Percentiles rank a stretch among this genome's conserved stretches.
Conservation (phyloP, 768 basidiomycete species). For the Boletus fagicola region DNA sequence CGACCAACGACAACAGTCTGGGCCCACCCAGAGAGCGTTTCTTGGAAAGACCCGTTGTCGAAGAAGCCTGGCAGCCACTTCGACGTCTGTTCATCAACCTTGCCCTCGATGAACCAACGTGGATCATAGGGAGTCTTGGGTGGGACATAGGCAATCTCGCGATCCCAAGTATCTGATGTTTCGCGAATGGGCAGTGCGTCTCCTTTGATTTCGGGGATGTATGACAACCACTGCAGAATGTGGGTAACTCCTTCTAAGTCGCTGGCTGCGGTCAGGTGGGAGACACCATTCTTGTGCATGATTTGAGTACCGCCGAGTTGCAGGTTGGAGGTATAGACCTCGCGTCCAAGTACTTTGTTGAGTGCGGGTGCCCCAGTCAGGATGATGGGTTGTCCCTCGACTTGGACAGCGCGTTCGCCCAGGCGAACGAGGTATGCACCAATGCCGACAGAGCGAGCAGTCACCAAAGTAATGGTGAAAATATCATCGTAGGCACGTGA, state of each 20-base stretch:
- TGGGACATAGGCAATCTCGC: constrained; percentile 83
- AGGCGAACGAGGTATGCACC: constrained; percentile 98
- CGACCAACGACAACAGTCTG: constrained; percentile 98
- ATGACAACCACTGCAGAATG: constrained; percentile 93
- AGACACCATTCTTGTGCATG: constrained; percentile 99
- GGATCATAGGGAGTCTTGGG: constrained; percentile 97
- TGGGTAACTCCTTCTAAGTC: constrained; percentile 94
- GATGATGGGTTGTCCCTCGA: constrained; percentile 99
- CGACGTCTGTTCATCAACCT: constrained; percentile 74
- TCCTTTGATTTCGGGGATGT: constrained; percentile 82
- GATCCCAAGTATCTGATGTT: constrained; percentile 82
- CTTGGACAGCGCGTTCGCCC: constrained; percentile 96
- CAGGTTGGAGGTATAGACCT: constrained; percentile 97
- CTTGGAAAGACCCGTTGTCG: constrained; percentile 96
- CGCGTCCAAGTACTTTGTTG: constrained; percentile 98
- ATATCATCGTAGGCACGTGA: constrained; percentile 99
- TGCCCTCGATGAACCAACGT: constrained; percentile 97
- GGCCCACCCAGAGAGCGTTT: constrained; percentile 98
- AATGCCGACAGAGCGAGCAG: constrained; percentile 97
- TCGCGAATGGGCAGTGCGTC: constrained; percentile 77
- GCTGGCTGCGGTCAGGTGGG: constrained; percentile 91
- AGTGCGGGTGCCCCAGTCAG: constrained; percentile 94
- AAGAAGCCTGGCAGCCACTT: constrained; percentile 91
- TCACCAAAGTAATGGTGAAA: constrained; percentile 98
- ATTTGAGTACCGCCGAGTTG: constrained; percentile 99